These are phyloP conservation scores for Cladosporium colombiae DNA, from an alignment of 2,329 filamentous ascomycete genomes.

Conservation along the genomic window DNA sequence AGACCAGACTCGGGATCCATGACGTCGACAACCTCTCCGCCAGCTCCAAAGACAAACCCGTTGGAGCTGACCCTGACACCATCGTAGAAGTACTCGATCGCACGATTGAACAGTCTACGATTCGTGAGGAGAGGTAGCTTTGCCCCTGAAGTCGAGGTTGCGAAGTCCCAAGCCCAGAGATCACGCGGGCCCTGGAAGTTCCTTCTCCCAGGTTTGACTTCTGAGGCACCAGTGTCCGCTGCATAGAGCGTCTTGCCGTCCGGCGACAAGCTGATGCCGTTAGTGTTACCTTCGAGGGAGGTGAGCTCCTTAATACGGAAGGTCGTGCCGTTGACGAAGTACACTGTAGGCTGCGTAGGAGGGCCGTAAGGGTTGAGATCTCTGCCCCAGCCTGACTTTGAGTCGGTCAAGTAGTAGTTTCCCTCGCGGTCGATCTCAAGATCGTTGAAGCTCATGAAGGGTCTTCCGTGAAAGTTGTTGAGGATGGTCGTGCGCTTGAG, in stretches of 20 bases:
- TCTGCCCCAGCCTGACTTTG: constrained; percentile 29
- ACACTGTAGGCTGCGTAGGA: constrained; percentile 16
- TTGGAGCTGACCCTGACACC: constrained; percentile 14
- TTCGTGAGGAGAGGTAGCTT: constrained; percentile 14
- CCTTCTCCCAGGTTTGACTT: constrained; percentile 22
- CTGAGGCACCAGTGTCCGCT: constrained; percentile 25
- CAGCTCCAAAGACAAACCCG: constrained; percentile 14
- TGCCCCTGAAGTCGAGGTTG: neutral
- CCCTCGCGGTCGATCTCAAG: constrained; percentile 52
- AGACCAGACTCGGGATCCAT: constrained; percentile 18
- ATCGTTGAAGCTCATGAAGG: constrained; percentile 64
- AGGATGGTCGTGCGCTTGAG: constrained; percentile 42
- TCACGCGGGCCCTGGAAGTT: constrained; percentile 41
- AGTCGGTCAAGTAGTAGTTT: constrained; percentile 35
- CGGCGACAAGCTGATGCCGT: constrained; percentile 29
- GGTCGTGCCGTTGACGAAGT: constrained; percentile 17
- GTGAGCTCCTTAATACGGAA: constrained; percentile 17
- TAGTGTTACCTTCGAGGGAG: constrained; percentile 25
- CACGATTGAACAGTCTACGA: constrained; percentile 10
- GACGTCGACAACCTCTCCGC: constrained; percentile 19
- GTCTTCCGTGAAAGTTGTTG: constrained; percentile 61
- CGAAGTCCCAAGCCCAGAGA: constrained; percentile 32
- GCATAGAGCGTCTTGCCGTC: constrained; percentile 32
- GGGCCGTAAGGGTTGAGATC: constrained; percentile 19
- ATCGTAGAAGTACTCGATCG: constrained; percentile 19